Evolutionary conservation across 371 early-diverging fungal genomes (phyloP), one percentile per base, ranked within the genome.

Genomic region (Blakeslea trispora): DNA sequence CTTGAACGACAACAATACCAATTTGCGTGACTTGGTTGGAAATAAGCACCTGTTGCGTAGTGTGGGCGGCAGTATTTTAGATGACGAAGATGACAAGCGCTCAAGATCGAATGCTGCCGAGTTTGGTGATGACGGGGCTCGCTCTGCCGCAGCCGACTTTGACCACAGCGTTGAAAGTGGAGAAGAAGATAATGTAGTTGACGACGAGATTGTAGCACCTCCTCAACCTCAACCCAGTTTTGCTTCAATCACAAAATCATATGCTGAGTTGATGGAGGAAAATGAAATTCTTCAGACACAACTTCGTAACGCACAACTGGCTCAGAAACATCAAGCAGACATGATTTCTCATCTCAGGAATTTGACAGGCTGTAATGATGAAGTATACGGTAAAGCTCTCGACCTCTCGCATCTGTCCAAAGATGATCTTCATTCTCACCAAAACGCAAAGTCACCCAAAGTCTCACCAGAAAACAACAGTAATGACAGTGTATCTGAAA

Each of bases 141-240:
- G 83, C 52, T 62, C 69, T 66, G 71, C 77, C 18, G 64, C 64
- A 10, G 73, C 65, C 1, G 79, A 74, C 31, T 75, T 74, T 52
- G 71, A 68, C 63, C 46, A 74, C 59, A 66, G 61, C 61, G 50
- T 75, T 40, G 57, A 71, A 48, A 55, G 72, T 47, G 71, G 75
- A 55, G 57, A 63, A 43, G 63, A 54, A 65, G 46, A 59, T 5
- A 67, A 62, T 50, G 71, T 74, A 0, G 73, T 78, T 9, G 73
- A 71, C 48, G 79, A 79, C 50, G 68, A 69, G 45, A 79, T 79
- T 15, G 65, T 72, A 37, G 79, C 79, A 2, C 79, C 79, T 11
- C 76, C 79, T 10, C 79, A 79, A 57, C 79, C 79, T 7, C 79
- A 79, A 41, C 79, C 79, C 9, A 72, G 74, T 44, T 74, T 79